phyloP scores from a whole-genome alignment of 257 asterid species.

The Solanum bukasovii region DNA sequence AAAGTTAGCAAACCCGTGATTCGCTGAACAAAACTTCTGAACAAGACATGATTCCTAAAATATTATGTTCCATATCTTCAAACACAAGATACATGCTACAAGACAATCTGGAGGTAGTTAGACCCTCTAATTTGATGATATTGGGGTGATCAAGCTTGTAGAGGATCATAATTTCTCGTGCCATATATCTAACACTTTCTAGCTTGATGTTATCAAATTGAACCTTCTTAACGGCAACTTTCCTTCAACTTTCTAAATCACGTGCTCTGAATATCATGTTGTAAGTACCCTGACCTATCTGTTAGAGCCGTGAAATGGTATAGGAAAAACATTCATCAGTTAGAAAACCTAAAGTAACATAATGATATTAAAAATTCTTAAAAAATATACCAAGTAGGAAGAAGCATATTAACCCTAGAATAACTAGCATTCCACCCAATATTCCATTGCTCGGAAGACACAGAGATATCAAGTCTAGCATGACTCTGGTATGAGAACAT shows the following conservation, averaged over 20 bases:
- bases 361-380: too few relatives aligned
- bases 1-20: constrained; percentile 47
- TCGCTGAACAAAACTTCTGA: constrained; percentile 66
- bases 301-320: too few relatives aligned
- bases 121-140: constrained; percentile 68
- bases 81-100: constrained; percentile 92
- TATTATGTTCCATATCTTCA: constrained; percentile 94
- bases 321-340: too few relatives aligned
- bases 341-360: too few relatives aligned
- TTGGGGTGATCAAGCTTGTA: constrained; percentile 87
- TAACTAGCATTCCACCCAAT: too few relatives aligned
- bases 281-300: too few relatives aligned
- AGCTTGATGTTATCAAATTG: constrained; percentile 88
- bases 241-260: constrained; percentile 65
- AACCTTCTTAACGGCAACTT: constrained; percentile 79
- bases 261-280: constrained; percentile 92
- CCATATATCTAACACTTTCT: constrained; percentile 93
- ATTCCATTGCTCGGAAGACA: too few relatives aligned
- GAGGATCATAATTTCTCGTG: constrained; percentile 72
- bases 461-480: too few relatives aligned
- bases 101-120: constrained; percentile 71
- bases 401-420: too few relatives aligned
- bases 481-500: too few relatives aligned
- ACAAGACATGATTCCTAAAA: constrained; percentile 65
- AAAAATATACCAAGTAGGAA: too few relatives aligned